Conservation (phyloP, 2,329 filamentous ascomycete genomes). For the Colletotrichum sp. region DNA sequence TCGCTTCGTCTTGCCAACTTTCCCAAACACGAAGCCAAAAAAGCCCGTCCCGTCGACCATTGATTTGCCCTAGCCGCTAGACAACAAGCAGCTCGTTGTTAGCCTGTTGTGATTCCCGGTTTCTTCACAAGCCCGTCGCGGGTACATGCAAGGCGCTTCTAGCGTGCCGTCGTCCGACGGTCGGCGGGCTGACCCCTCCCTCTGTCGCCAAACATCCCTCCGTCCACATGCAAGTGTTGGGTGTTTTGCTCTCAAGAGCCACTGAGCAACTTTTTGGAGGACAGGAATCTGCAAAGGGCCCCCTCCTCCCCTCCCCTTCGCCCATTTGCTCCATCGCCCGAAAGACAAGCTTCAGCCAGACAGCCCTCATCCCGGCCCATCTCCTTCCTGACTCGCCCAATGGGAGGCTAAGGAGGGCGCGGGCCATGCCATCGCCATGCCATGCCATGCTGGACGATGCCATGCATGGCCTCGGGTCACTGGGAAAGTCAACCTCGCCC, state of each 20-base stretch:
- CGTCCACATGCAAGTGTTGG: constrained; percentile 14
- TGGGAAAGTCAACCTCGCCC: neutral
- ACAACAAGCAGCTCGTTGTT: neutral
- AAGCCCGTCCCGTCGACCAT: neutral
- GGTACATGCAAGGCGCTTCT: constrained; percentile 8
- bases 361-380: constrained; percentile 10
- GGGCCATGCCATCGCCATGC: neutral
- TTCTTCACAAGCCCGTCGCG: neutral
- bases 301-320: neutral
- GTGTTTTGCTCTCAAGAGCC: neutral
- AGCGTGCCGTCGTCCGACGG: constrained; percentile 13
- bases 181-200: neutral
- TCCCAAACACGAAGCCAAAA: neutral
- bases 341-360: constrained; percentile 15
- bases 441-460: neutral
- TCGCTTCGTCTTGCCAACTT: neutral
- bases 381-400: constrained; percentile 4
- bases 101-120: neutral
- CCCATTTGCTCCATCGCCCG: neutral
- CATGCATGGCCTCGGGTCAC: constrained; percentile 12
- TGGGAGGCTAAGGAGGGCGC: neutral
- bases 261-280: neutral
- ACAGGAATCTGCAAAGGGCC: neutral
- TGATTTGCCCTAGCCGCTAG: neutral
- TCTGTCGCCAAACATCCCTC: neutral